phyloP scores from a whole-genome alignment of 805 yeast species.

The Ogataea zsoltii region DNA sequence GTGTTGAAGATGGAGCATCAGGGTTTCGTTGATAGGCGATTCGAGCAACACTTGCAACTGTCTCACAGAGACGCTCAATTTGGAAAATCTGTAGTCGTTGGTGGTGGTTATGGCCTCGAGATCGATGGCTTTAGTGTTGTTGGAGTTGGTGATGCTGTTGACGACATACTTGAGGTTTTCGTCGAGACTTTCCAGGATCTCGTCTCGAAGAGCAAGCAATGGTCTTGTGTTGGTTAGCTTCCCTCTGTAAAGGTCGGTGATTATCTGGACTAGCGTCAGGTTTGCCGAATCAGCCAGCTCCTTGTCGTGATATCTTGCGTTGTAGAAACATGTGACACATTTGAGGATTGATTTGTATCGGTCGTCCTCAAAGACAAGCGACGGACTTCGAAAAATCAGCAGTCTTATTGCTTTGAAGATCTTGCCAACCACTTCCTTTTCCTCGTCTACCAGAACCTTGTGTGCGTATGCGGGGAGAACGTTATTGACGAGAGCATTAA shows the following conservation, averaged over 20 bases:
- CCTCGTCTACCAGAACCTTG: constrained; percentile 14
- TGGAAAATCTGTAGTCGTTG: constrained; percentile 25
- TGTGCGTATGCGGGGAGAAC: constrained; percentile 31
- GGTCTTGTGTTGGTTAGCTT: constrained; percentile 26
- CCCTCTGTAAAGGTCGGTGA: constrained; percentile 22
- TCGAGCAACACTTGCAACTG: constrained; percentile 30
- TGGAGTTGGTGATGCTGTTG: constrained; percentile 28
- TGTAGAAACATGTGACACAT: constrained; percentile 28
- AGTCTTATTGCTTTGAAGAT: constrained; percentile 31
- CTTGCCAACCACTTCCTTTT: constrained; percentile 25
- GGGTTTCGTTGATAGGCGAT: constrained; percentile 18
- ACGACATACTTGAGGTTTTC: constrained; percentile 24
- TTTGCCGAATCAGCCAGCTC: constrained; percentile 26
- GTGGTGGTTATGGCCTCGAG: constrained; percentile 17
- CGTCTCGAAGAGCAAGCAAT: constrained; percentile 23
- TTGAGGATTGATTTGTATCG: constrained; percentile 22
- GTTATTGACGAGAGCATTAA: constrained; percentile 29
- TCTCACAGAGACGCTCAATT: constrained; percentile 29
- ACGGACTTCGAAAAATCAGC: constrained; percentile 25
- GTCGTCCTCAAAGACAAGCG: constrained; percentile 26
- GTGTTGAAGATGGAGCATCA: constrained; percentile 24
- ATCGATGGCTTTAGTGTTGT: constrained; percentile 16
- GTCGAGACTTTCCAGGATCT: constrained; percentile 24
- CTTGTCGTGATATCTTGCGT: constrained; percentile 24
- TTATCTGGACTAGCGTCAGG: constrained; percentile 25